Percentiles rank a stretch among this genome's conserved stretches.
phyloP scores from a whole-genome alignment of 2,329 filamentous ascomycete genomes.

The Colletotrichum tamarilloi region DNA sequence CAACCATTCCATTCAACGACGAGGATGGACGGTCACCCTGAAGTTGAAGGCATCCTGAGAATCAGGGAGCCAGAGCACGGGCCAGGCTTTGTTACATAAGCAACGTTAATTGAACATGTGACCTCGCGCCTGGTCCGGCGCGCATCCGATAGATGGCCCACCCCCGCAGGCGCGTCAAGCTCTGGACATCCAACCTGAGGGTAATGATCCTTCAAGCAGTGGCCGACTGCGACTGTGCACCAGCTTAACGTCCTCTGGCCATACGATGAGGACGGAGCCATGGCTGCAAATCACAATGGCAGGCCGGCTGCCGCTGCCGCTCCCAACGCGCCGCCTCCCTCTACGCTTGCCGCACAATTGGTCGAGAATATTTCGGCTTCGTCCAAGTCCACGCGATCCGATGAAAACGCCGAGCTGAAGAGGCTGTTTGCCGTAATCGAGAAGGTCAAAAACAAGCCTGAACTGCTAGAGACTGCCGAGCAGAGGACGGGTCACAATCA shows the following conservation, averaged over 20 bases:
- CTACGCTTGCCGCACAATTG: slow-evolving; percentile 88
- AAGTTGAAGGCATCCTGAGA: background rate
- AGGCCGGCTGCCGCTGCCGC: slow-evolving; percentile 28
- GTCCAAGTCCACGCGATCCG: slow-evolving; percentile 68
- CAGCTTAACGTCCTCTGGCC: background rate
- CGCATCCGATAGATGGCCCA: background rate
- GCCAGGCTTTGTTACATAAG: background rate
- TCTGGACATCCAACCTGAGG: background rate
- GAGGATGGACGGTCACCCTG: slow-evolving; percentile 1
- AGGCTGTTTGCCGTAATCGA: slow-evolving; percentile 72
- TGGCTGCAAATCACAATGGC: slow-evolving; percentile 32
- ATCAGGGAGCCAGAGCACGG: background rate
- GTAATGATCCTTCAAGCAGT: background rate
- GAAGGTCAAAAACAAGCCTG: slow-evolving; percentile 61
- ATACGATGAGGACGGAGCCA: slow-evolving; percentile 23
- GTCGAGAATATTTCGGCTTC: slow-evolving; percentile 82
- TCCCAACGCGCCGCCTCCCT: slow-evolving; percentile 70
- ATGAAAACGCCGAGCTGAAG: slow-evolving; percentile 80
- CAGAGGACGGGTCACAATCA: slow-evolving; percentile 82
- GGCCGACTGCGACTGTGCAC: background rate
- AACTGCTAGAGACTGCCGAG: slow-evolving; percentile 68
- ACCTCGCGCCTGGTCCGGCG: slow-evolving; percentile 25
- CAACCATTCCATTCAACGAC: background rate
- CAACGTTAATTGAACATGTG: slow-evolving; percentile 10
- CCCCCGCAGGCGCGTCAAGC: slow-evolving; percentile 15